These are phyloP conservation scores for Populus davidiana DNA, from an alignment of 345 rosid genomes.

Conservation along the genomic window DNA sequence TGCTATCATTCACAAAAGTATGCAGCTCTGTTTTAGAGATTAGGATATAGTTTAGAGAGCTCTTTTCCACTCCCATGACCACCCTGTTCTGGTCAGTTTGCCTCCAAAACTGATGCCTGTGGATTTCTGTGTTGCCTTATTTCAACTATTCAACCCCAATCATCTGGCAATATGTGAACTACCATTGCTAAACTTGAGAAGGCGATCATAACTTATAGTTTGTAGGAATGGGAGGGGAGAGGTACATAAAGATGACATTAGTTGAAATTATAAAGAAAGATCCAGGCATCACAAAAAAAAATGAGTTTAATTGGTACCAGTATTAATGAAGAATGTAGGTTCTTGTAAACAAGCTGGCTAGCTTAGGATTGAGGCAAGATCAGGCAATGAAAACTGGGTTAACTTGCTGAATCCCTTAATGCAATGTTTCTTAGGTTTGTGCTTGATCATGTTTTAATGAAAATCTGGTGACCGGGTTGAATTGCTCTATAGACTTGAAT, in stretches of 20 bases:
- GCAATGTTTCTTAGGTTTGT: neutral
- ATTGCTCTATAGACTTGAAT: neutral
- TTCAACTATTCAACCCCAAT: neutral
- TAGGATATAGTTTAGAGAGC: neutral
- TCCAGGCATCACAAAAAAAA: neutral
- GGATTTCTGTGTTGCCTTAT: neutral
- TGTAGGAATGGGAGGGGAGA: neutral
- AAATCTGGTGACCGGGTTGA: neutral
- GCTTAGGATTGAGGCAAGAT: neutral
- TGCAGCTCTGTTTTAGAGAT: neutral
- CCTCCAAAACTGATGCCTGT: neutral
- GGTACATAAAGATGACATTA: neutral
- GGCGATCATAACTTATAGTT: neutral
- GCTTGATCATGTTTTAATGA: neutral
- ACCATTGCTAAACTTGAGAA: neutral
- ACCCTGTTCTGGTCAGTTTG: neutral
- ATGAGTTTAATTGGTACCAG: neutral
- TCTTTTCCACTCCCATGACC: neutral
- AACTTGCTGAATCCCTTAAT: neutral
- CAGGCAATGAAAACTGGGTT: neutral
- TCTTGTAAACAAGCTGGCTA: neutral
- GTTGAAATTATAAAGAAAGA: neutral
- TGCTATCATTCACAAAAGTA: neutral
- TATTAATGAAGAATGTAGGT: neutral
- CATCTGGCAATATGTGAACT: neutral